These are phyloP conservation scores for Hemisphaericaspora nanyangensis DNA, from an alignment of 805 yeast species.

Conservation along the genomic window DNA sequence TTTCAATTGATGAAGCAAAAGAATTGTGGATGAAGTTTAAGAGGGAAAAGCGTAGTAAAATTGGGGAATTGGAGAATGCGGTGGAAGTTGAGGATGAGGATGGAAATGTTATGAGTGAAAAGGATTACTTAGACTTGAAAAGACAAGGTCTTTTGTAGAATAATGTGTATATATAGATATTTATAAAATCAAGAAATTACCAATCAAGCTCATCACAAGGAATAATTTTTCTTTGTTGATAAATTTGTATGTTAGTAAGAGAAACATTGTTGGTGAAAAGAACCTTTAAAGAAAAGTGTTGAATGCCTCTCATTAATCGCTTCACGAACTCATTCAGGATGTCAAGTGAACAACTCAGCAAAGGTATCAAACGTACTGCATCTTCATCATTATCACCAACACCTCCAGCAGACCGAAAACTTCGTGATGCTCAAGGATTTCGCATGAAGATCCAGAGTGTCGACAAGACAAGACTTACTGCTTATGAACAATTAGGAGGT, in stretches of 20 bases:
- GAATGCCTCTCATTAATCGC: too few species aligned
- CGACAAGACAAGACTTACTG: conserved; percentile 40
- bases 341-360: too few species aligned
- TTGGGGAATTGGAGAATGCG: conserved; percentile 47
- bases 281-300: too few species aligned
- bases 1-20: conserved; percentile 64
- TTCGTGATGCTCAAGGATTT: conserved; percentile 47
- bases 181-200: not conserved
- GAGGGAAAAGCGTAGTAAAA: conserved; percentile 30
- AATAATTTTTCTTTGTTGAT: not conserved
- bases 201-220: not conserved
- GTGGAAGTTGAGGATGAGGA: conserved; percentile 88
- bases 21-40: conserved; percentile 50
- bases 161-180: not conserved
- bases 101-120: conserved; percentile 87
- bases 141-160: conserved; percentile 74
- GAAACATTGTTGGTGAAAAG: conserved; percentile 6
- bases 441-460: conserved; percentile 40
- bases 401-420: conserved; percentile 2
- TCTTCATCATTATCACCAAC: conserved; percentile 1
- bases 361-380: conserved; percentile 4
- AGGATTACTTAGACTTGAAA: conserved; percentile 79
- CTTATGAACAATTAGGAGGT: conserved; percentile 40
- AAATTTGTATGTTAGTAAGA: not conserved
- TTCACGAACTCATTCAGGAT: too few species aligned